Base-by-base conservation (phyloP, 306 rosid species). In the Boehmeria nivea region DNA sequence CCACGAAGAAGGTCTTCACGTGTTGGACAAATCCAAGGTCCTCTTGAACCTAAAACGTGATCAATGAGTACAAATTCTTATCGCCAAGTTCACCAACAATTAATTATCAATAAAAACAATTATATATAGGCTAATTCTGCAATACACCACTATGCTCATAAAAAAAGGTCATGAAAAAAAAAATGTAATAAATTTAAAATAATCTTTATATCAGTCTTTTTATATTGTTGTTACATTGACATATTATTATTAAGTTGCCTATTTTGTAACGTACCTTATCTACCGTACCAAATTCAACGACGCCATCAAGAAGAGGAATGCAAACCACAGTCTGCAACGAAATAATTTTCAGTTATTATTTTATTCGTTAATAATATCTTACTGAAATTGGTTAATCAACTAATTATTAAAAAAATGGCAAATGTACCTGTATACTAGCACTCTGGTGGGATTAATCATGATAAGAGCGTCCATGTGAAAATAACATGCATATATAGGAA, bases 241-340 rank as follows among this genome's bases (percentile, higher is more conserved):
- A n/a, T n/a, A n/a, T n/a, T n/a, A n/a, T n/a, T n/a, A n/a, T n/a
- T n/a, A n/a, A n/a, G n/a, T n/a, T n/a, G n/a, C n/a, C n/a, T n/a
- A n/a, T n/a, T n/a, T n/a, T n/a, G 44, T 8, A 40, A 11, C 6
- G 33, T 61, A 89, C 98, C 91, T 67, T 87, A 3, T 84, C 89
- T 0, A 78, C 81, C 43, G 95, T 80, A 66, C 99, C 99, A 0
- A 91, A 56, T 57, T 91, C 99, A n/a, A 91, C 95, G 13, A 91
- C 96, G 34, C 96, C 99, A 51, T 81, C 89, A 12, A 81, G 67
- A 8, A 91, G 60, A 44, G 99, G 99, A 78, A 91, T 81, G 77
- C 99, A 91, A 48, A 91, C 79, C 47, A 91, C 96, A 0, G 99
- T 87, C 89, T 91, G 88, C 68, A 57, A 24, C n/a, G 2, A 33